Evolutionary conservation across 2,329 filamentous ascomycete species (phyloP).

Genomic region (Epichloe baconii): DNA sequence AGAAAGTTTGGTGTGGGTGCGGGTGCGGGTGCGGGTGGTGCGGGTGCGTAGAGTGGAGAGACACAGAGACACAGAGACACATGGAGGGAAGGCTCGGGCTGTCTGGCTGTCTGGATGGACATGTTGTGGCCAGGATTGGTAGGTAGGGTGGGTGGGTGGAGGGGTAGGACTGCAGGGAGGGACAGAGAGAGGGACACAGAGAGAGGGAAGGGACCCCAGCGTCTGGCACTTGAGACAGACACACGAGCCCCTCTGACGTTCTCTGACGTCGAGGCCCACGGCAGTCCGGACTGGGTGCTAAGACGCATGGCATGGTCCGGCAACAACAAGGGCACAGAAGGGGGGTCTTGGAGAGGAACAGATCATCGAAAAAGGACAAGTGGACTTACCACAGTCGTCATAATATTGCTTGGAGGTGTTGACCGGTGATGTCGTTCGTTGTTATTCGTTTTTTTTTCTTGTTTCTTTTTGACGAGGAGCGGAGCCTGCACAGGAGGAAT

Average conservation of each 20-base stretch:
- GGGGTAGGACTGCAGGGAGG: too few relatives aligned
- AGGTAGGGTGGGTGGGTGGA: too few relatives aligned
- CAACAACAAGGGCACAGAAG: not conserved
- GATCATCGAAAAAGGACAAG: slow-evolving; percentile 4
- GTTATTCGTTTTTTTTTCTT: too few relatives aligned
- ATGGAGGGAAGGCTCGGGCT: slow-evolving; percentile 2
- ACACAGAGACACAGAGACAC: not conserved
- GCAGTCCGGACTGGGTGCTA: slow-evolving; percentile 3
- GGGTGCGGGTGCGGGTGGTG: slow-evolving; percentile 6
- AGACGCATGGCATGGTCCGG: not conserved
- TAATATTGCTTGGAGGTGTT: slow-evolving; percentile 7
- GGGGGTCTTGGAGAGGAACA: slow-evolving; percentile 1
- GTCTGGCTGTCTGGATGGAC: not conserved
- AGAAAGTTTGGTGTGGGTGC: slow-evolving; percentile 1
- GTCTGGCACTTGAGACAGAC: slow-evolving; percentile 20
- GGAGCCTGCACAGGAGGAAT: not conserved
- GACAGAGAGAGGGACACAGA: not conserved
- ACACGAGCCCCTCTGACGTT: slow-evolving; percentile 24
- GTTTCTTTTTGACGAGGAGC: too few relatives aligned
- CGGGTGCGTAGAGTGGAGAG: slow-evolving; percentile 5
- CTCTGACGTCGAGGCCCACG: slow-evolving; percentile 20
- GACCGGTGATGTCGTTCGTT: too few relatives aligned
- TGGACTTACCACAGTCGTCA: slow-evolving; percentile 26
- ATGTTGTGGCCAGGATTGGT: not conserved
- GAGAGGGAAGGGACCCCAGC: not conserved